Evolutionary conservation across 225 moss, liverwort and hornwort genomes (phyloP), one percentile per base, ranked within the genome.

Genomic region (Thuidium tamariscinum): DNA sequence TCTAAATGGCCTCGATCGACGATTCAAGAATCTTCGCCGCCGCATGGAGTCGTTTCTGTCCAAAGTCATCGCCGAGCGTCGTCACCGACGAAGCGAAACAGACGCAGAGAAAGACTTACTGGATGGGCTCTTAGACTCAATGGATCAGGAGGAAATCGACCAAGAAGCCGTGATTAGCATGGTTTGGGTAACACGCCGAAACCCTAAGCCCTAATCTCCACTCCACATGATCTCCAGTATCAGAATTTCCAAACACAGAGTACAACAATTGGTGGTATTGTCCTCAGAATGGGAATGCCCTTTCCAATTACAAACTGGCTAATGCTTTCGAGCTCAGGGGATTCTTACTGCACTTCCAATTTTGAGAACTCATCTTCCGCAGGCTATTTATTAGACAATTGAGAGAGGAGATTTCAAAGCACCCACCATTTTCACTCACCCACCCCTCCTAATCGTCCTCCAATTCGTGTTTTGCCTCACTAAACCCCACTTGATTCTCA

Each of bases 21-120:
- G 85, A 10, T 49, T 92, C 37, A 84, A 79, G 48, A 74, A 54
- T 23, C 79, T 90, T 67, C 90, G 90, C 39, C 13, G 29, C 82
- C 86, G 21, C 62, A 92, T 92, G 90, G 92, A 86, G 30, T 72
- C 85, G 20, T 89, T 92, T 82, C 74, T 90, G 22, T 44, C 69
- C 11, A 84, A 83, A 39, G 89, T 88, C 85, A 85, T 89, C 39
- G 71, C 82, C 61, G 85, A 89, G 65, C 90, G 65, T 76, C 87
- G 86, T 69, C 75, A 76, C 5, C 78, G 26, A 26, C 66, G 51
- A 22, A 29, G 78, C 7, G 73, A 84, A 23, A n/a, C 74, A 55
- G 36, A 60, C 7, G 56, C 85, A 12, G 74, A 84, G 22, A 86
- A 88, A 64, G 90, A 90, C 9, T 79, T 92, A 69, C 86, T 92